A percentile compares a stretch with the other conserved stretches of the same genome.
These are phyloP conservation scores for Aspergillus olivimuriae DNA, from an alignment of 495 filamentous ascomycete species.

Conservation along the genomic window DNA sequence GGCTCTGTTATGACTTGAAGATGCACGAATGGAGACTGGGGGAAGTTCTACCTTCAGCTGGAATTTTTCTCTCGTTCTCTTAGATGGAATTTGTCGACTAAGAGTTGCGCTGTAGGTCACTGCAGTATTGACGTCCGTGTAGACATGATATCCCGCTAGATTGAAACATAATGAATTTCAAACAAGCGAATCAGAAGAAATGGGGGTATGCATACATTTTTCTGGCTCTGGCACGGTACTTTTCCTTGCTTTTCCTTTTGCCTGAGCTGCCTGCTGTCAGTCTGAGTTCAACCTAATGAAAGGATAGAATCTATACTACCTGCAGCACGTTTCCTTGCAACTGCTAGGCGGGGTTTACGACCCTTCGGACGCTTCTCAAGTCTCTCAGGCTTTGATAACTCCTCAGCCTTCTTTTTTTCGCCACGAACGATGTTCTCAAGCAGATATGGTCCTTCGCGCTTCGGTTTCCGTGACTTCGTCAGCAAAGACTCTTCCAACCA, in stretches of 20 bases:
- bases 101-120: conserved; percentile 16
- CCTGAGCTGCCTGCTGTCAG: too few species aligned
- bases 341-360: conserved; percentile 13
- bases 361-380: conserved; percentile 20
- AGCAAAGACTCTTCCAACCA: conserved; percentile 55
- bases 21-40: background rate
- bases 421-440: conserved; percentile 31
- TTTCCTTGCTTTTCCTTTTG: too few species aligned
- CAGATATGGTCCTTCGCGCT: conserved; percentile 41
- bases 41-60: conserved; percentile 22
- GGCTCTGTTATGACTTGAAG: too few species aligned
- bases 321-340: conserved; percentile 16
- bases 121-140: conserved; percentile 10
- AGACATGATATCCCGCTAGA: conserved; percentile 21
- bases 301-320: background rate
- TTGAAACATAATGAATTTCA: background rate
- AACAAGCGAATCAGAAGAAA: too few species aligned
- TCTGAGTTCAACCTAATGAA: too few species aligned
- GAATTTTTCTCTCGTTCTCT: conserved; percentile 19
- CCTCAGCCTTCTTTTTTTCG: conserved; percentile 8
- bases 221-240: too few species aligned
- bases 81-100: conserved; percentile 8
- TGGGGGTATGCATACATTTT: too few species aligned
- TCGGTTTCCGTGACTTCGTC: conserved; percentile 18
- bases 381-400: conserved; percentile 9